phyloP scores from a whole-genome alignment of 495 filamentous ascomycete genomes.

The Podospora comata region DNA sequence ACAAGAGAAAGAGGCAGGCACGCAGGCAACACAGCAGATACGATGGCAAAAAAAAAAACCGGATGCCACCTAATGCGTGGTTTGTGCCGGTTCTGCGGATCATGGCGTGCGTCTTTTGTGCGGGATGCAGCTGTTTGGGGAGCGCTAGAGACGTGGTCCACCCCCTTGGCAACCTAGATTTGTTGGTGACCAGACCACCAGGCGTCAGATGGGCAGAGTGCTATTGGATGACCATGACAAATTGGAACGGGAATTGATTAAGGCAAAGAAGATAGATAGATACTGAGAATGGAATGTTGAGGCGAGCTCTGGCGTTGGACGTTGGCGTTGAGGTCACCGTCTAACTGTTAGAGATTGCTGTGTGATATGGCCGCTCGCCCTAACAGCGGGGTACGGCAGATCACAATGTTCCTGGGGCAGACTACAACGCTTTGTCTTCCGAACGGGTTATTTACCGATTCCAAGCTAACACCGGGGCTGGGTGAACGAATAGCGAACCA shows the following conservation, averaged over 20 bases:
- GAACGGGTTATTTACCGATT: not conserved
- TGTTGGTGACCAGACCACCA: not conserved
- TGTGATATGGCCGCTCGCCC: not conserved
- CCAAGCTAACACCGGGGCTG: not conserved
- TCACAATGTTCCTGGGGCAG: not conserved
- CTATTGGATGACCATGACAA: not conserved
- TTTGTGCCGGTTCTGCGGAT: constrained; percentile 20
- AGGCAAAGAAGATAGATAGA: not conserved
- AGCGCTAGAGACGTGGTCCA: not conserved
- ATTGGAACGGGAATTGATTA: not conserved
- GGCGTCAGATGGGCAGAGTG: not conserved
- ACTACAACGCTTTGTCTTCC: not conserved
- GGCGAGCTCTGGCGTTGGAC: not conserved
- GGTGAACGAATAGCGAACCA: not conserved
- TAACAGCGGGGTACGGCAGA: not conserved
- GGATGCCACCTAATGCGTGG: constrained; percentile 17
- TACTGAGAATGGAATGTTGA: not conserved
- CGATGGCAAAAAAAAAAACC: not conserved
- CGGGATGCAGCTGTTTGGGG: not conserved
- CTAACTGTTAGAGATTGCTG: not conserved
- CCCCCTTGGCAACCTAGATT: not conserved
- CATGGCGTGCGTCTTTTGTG: constrained; percentile 20
- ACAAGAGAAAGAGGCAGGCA: not conserved
- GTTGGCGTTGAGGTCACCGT: not conserved
- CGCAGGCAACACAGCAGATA: not conserved